phyloP scores from a whole-genome alignment of 176 grass and related monocot species.

The Zoysia pacifica region DNA sequence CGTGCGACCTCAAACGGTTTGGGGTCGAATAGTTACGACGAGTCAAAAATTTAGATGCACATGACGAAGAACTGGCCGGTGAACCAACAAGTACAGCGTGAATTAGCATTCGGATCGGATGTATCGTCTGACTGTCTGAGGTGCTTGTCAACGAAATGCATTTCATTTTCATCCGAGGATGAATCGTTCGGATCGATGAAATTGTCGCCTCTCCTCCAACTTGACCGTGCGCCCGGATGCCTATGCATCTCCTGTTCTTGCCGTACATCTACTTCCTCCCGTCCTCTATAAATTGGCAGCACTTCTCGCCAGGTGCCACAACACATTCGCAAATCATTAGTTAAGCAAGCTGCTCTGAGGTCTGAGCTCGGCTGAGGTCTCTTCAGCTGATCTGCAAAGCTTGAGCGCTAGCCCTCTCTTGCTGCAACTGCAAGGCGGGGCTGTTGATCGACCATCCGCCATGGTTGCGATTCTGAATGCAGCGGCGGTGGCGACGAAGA shows the following conservation, averaged over 20 bases:
- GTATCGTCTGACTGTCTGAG: background rate
- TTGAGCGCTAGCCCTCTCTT: background rate
- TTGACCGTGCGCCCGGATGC: background rate
- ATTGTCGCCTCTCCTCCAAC: background rate
- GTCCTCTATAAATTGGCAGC: constrained; percentile 37
- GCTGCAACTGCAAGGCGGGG: background rate
- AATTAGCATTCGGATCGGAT: background rate
- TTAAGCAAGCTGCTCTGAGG: background rate
- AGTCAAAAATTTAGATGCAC: background rate
- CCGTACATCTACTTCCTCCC: background rate
- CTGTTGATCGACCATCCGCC: background rate
- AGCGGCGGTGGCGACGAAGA: background rate
- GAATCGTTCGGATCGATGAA: background rate
- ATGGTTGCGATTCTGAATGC: constrained; percentile 45
- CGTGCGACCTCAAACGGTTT: background rate
- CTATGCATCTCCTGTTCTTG: background rate
- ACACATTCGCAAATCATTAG: constrained; percentile 1
- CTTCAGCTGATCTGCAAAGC: background rate
- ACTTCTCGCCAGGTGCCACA: background rate
- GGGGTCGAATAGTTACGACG: background rate
- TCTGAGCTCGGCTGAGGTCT: background rate
- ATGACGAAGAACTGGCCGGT: background rate
- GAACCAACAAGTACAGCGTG: background rate
- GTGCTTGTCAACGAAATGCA: background rate
- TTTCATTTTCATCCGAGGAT: background rate